phyloP scores from a whole-genome alignment of 495 filamentous ascomycete genomes.

The Hypoxylon trugodes region DNA sequence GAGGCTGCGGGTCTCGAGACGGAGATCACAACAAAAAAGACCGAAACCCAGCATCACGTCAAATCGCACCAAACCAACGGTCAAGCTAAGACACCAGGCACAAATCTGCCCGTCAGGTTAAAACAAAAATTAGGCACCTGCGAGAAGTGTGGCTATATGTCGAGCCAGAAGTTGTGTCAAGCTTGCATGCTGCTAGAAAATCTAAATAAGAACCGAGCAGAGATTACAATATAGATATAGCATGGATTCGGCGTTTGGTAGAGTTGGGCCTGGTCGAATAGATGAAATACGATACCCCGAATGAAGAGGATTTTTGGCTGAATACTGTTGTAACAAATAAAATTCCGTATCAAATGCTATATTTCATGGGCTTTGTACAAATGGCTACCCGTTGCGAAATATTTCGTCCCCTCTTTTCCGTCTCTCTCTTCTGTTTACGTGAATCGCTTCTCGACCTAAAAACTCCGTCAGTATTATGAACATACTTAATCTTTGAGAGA shows the following conservation, averaged over 20 bases:
- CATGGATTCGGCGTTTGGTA: slow-evolving; percentile 22
- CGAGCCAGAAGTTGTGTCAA: slow-evolving; percentile 93
- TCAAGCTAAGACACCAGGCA: slow-evolving; percentile 37
- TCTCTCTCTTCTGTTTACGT: slow-evolving; percentile 41
- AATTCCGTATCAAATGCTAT: slow-evolving; percentile 26
- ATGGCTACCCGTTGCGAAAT: slow-evolving; percentile 2
- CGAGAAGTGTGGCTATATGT: slow-evolving; percentile 90
- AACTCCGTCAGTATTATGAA: slow-evolving; percentile 15
- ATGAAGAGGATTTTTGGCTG: slow-evolving; percentile 4
- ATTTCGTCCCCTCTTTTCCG: slow-evolving; percentile 5
- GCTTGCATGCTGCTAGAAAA: slow-evolving; percentile 91
- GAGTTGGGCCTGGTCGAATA: slow-evolving; percentile 17
- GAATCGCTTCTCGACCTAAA: slow-evolving; percentile 61
- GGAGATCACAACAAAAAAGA: slow-evolving; percentile 66
- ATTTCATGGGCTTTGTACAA: slow-evolving; percentile 36
- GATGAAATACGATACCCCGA: slow-evolving; percentile 41
- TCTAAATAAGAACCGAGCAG: slow-evolving; percentile 88
- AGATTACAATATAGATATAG: slow-evolving; percentile 67
- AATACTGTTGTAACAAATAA: slow-evolving; percentile 3
- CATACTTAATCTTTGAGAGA: background rate
- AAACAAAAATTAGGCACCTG: slow-evolving; percentile 85
- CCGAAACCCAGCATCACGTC: slow-evolving; percentile 31
- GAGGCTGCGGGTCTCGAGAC: slow-evolving; percentile 66
- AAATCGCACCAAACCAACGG: slow-evolving; percentile 20
- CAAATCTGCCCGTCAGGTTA: slow-evolving; percentile 30